Base-by-base conservation (phyloP, 768 basidiomycete genomes). In the Auricularia sp. region DNA sequence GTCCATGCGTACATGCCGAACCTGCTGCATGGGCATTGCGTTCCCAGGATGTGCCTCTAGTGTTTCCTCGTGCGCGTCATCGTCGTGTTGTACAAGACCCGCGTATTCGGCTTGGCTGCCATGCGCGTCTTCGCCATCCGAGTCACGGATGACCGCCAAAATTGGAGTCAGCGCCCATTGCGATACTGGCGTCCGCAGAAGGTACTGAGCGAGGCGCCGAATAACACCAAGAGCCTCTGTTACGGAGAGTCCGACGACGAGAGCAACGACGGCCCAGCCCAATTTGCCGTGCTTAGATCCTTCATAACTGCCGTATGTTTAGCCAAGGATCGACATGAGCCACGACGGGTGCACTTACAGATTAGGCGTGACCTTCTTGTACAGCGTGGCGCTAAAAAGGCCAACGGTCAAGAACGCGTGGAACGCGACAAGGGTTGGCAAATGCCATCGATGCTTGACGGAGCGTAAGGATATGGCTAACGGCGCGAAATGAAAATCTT, bases 401-500 rank as follows among this genome's bases (percentile, higher is more conserved):
- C 91, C 91, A 47, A 95, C 72, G 1, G 78, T 73, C 62, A 80
- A 77, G 23, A 90, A 77, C 12, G 68, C 74, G 71, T 88, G 87
- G 75, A 93, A 94, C 0, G 77, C 76, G 35, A 83, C 61, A n/a
- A 87, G 80, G 6, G 80, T 79, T 16, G 87, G 60, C 29, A 79
- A 78, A 64, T 87, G 86, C 68, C 80, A 82, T 0, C 86, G 76
- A 70, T 92, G 88, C 61, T 85, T 86, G 0, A 88, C 86, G 16
- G 89, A 86, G 39, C 93, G 86, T 66, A 97, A 79, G 1, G 85
- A 84, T 66, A 96, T 90, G 36, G 84, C 94, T 96, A 71, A 44
- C 62, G 42, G 62, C 23, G 56, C 61, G 43, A 63, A 36, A 7
- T 29, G 42, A 36, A 47, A 21, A 8, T 47, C 21, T 14, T 36